Evolutionary conservation across 306 rosid genomes (phyloP).

Genomic region (Prinsepia uniflora): DNA sequence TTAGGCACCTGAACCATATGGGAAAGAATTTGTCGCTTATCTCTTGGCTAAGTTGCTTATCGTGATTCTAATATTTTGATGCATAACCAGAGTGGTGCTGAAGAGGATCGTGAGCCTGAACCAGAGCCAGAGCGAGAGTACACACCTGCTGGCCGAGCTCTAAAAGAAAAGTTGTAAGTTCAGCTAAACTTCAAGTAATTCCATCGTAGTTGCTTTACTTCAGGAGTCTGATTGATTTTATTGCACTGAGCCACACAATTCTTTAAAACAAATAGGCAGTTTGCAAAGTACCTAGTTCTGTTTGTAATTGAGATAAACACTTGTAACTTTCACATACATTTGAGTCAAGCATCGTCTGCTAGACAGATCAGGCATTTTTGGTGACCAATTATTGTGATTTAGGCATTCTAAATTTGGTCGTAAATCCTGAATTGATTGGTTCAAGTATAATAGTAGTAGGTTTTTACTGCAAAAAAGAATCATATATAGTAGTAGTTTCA

Average conservation of each 20-base stretch:
- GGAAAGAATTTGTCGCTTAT: background rate
- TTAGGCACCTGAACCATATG: constrained; percentile 1
- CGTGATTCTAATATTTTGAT: constrained; percentile 25
- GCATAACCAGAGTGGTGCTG: constrained; percentile 71
- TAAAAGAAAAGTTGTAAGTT: constrained; percentile 78
- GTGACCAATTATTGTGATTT: constrained; percentile 5
- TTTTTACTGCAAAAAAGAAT: background rate
- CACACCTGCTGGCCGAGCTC: constrained; percentile 96
- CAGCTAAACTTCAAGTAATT: constrained; percentile 14
- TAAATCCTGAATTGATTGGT: background rate
- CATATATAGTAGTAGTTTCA: no score
- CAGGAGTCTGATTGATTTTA: background rate
- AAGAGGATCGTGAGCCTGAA: constrained; percentile 70
- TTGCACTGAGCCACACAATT: background rate
- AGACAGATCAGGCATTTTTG: background rate
- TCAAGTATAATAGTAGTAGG: background rate
- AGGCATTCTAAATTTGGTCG: background rate
- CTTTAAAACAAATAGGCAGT: background rate
- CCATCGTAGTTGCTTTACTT: background rate
- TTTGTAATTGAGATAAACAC: background rate
- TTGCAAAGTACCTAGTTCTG: background rate
- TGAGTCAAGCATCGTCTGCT: background rate
- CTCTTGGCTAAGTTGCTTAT: constrained; percentile 5
- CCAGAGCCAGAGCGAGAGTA: constrained; percentile 94
- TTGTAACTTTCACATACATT: constrained; percentile 1